These are phyloP conservation scores for Zychaea mexicana DNA, from an alignment of 371 early-diverging fungal species.

Conservation along the genomic window DNA sequence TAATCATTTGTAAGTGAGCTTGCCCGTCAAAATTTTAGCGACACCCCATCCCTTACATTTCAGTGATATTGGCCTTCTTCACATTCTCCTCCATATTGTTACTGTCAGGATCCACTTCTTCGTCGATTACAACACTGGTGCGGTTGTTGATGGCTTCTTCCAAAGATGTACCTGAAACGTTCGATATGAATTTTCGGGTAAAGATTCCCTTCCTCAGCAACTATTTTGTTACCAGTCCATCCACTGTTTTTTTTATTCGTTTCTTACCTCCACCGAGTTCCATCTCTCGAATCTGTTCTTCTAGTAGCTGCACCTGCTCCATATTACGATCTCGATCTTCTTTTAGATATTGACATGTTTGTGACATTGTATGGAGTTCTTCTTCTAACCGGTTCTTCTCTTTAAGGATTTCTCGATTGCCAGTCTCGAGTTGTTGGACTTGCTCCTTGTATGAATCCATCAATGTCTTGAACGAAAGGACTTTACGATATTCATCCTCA, in stretches of 20 bases:
- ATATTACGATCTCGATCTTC: conserved; percentile 66
- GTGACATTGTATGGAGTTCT: conserved; percentile 63
- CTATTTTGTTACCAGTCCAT: no score
- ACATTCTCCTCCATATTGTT: conserved; percentile 47
- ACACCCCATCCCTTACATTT: conserved; percentile 35
- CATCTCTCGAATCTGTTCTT: conserved; percentile 82
- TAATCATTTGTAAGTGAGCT: not conserved
- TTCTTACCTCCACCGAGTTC: conserved; percentile 64
- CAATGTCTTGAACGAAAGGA: conserved; percentile 73
- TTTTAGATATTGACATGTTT: conserved; percentile 67
- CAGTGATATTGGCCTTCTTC: conserved; percentile 55
- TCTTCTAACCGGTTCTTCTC: conserved; percentile 72
- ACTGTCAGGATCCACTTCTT: conserved; percentile 21
- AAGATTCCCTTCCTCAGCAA: not conserved
- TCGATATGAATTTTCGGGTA: not conserved
- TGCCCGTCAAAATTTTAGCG: no score
- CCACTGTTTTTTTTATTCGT: not conserved
- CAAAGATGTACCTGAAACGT: conserved; percentile 24
- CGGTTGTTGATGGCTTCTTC: conserved; percentile 37
- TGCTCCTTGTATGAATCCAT: conserved; percentile 90
- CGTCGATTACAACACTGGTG: conserved; percentile 42
- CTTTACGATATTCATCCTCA: conserved; percentile 88
- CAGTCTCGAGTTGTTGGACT: conserved; percentile 71
- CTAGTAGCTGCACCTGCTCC: conserved; percentile 78
- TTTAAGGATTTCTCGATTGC: conserved; percentile 62